Evolutionary conservation across 2,329 filamentous ascomycete species (phyloP), one percentile per base, ranked within the genome.

Genomic region (Fusarium udum): DNA sequence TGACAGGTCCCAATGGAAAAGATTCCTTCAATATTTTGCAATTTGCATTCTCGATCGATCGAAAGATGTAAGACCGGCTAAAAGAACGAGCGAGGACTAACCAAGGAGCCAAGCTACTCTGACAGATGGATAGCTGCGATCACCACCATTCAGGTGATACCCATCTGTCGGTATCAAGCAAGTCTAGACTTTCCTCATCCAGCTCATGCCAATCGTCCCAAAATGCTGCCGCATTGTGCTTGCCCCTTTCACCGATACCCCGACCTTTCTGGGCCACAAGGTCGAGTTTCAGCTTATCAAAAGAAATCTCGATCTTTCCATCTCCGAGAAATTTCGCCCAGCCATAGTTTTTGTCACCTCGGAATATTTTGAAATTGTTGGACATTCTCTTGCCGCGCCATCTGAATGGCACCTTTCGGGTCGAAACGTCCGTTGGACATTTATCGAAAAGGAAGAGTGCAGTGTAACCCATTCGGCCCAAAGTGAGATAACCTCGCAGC

Each of bases 131-230:
- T 28, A 15, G 2, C 18, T 26, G 5, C n/a, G 6, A 10, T 2
- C 4, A 20, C 20, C 45, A 24, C 26, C 37, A 63, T 22, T 53
- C 45, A 32, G 22, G 59, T 15, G 16, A 13, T 15, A 13, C 6
- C 20, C 26, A 6, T 18, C n/a, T 46, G 14, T 36, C 40, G 12
- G 20, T 4, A 15, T 67, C 51, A 28, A 51, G 8, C n/a, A 66
- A 12, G 9, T 66, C n/a, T 4, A 66, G 22, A 12, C 1, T 13
- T 18, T 36, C 9, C 11, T 45, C 43, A 22, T 68, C 64, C 18
- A 49, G 45, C 1, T 56, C 48, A 31, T 62, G 64, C 48, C 56
- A 68, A 3, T 56, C 28, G 9, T 31, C 31, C 64, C 55, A 68
- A 37, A 68, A 62, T 2, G 0, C 7, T 7, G n/a, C 4, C 3